Evolutionary conservation across 208 protist species (phyloP), one percentile per base, ranked within the genome.

Genomic region (Porcisia hertigi): DNA sequence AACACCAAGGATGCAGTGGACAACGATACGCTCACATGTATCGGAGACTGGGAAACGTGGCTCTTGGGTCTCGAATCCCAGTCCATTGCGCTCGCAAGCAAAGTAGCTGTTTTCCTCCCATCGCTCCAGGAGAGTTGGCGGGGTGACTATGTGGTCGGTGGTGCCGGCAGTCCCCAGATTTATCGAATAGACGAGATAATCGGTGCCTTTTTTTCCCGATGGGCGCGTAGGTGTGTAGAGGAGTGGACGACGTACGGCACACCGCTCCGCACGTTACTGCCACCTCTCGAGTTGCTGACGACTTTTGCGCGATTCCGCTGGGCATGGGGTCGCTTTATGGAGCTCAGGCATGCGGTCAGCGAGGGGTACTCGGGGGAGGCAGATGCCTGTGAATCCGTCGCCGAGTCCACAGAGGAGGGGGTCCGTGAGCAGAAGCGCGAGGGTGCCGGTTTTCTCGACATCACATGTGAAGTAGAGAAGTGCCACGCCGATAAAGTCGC

Each of bases 401-500:
- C 41, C 41, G 9, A 8, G 39, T 34, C 63, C 41, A 2, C 63
- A 4, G 63, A 47, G 3, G 63, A 47, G 3, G 23, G 36, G 6
- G 18, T 34, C 18, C 63, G n/a, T 7, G 3, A 43, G 63, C 36
- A 52, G 47, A 7, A 23, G 25, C 18, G 2, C 47, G n/a, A 39
- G 14, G 30, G 47, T 59, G 25, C 25, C 20, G 69, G 45, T 43
- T 72, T 72, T 47, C 34, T 60, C 30, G 11, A 7, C 25, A 36
- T 75, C 57, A 41, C 71, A 3, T 20, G 16, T 25, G 57, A 54
- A 12, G 41, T 82, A 9, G 77, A 82, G 52, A 16, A 30, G 30
- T 70, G 41, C 47, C 77, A 82, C 53, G 59, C 69, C 7, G 30
- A 45, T 4, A 75, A 77, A 43, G n/a, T 82, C 16, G 6, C 66